phyloP scores from a whole-genome alignment of 805 yeast species.

The Kazachstania africana region DNA sequence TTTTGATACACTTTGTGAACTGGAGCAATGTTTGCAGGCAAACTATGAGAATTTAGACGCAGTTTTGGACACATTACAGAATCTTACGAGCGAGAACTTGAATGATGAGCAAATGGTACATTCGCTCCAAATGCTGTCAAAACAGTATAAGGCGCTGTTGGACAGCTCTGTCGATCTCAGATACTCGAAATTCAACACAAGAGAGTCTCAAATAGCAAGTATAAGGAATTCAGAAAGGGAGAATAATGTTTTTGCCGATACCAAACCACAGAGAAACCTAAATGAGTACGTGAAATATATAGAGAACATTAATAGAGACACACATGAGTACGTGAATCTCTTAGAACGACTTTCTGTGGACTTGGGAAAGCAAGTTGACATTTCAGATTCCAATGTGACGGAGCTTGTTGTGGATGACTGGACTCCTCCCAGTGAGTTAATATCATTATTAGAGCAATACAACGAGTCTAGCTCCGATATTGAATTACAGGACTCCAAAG shows the following conservation, averaged over 20 bases:
- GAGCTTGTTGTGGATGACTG: conserved; percentile 14
- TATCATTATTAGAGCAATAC: conserved; percentile 12
- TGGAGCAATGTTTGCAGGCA: conserved; percentile 14
- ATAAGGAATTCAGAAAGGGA: conserved; percentile 1
- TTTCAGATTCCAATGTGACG: conserved; percentile 10
- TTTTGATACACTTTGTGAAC: conserved; percentile 19
- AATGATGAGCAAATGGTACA: conserved; percentile 9
- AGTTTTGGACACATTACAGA: conserved; percentile 7
- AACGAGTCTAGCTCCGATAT: conserved; percentile 7
- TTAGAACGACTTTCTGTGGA: conserved; percentile 20
- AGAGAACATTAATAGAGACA: conserved; percentile 11
- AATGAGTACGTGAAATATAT: conserved; percentile 11
- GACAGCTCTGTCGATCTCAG: conserved; percentile 11
- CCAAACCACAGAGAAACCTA: conserved; percentile 3
- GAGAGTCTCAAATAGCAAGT: conserved; percentile 9
- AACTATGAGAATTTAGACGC: conserved; percentile 10
- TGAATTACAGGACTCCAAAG: conserved; percentile 6
- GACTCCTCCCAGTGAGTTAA: conserved; percentile 15
- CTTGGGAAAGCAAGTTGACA: conserved; percentile 17
- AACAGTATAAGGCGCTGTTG: conserved; percentile 6
- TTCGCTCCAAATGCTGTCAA: conserved; percentile 7
- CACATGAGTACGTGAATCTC: conserved; percentile 16
- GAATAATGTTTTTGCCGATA: background rate
- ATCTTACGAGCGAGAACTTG: conserved; percentile 6
- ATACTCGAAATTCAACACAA: conserved; percentile 12